These are phyloP conservation scores for Comarum palustre DNA, from an alignment of 306 rosid species.

Conservation along the genomic window DNA sequence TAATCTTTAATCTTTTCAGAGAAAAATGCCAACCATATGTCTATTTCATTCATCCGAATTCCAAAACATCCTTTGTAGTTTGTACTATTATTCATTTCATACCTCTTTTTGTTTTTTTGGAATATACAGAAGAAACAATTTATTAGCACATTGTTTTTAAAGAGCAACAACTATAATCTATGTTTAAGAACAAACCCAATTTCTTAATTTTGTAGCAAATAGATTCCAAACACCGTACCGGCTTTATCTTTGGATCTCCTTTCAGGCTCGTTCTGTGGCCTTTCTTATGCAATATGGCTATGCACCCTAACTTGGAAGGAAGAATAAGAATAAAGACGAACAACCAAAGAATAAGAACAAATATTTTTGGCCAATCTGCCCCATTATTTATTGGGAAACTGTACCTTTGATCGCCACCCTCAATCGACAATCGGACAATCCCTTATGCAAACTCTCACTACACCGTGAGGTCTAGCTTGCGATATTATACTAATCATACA, in stretches of 20 bases:
- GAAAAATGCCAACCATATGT: conserved; percentile 4
- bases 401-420: not conserved
- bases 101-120: not conserved
- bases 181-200: not conserved
- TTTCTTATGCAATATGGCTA: not conserved
- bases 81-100: not conserved
- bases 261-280: not conserved
- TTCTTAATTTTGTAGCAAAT: not conserved
- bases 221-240: not conserved
- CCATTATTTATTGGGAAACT: not conserved
- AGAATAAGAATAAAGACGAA: conserved; percentile 16
- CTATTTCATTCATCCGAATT: not conserved
- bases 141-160: not conserved
- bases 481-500: too few relatives aligned
- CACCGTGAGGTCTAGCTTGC: too few relatives aligned
- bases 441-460: too few relatives aligned
- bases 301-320: not conserved
- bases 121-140: not conserved
- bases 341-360: not conserved
- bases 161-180: not conserved
- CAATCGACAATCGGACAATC: too few relatives aligned
- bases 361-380: not conserved
- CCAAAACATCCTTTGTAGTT: not conserved
- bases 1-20: not conserved
- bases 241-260: not conserved